A percentile compares a stretch with the other conserved stretches of the same genome.
These are phyloP conservation scores for Zea luxurians DNA, from an alignment of 176 grass and related monocot genomes.

Conservation along the genomic window DNA sequence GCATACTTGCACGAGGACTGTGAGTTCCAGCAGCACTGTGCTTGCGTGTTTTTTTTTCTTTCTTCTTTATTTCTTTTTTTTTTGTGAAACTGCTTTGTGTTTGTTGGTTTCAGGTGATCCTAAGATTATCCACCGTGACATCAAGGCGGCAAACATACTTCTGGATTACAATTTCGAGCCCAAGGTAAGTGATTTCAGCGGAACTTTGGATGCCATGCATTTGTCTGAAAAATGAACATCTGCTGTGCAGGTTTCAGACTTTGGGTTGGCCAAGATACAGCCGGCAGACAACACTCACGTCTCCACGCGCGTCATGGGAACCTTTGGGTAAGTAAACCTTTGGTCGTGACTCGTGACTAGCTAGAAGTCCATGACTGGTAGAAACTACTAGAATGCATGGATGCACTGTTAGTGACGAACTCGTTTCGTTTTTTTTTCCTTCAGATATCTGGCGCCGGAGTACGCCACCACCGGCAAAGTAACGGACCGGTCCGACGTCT, in stretches of 20 bases:
- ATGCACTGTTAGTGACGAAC: not conserved
- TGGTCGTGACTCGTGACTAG: no score
- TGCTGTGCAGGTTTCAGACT: slow-evolving; percentile 76
- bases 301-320: slow-evolving; percentile 73
- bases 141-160: slow-evolving; percentile 89
- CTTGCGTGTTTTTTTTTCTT: not conserved
- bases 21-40: slow-evolving; percentile 35
- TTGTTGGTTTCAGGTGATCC: slow-evolving; percentile 56
- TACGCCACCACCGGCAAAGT: slow-evolving; percentile 58
- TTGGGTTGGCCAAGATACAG: slow-evolving; percentile 78
- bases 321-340: slow-evolving; percentile 71
- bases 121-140: slow-evolving; percentile 92
- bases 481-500: slow-evolving; percentile 59
- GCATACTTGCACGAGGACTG: slow-evolving; percentile 93
- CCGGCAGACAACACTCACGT: slow-evolving; percentile 43
- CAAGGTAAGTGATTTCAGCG: slow-evolving; percentile 38
- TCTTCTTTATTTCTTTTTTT: no score
- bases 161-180: slow-evolving; percentile 80
- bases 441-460: slow-evolving; percentile 64
- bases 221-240: not conserved
- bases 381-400: not conserved
- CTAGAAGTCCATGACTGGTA: no score
- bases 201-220: not conserved
- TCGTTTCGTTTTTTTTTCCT: not conserved
- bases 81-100: not conserved